Percentiles rank a stretch among this genome's conserved stretches.
Evolutionary conservation across 75 land plant genomes (phyloP).

Genomic region (Cryptomeria japonica): DNA sequence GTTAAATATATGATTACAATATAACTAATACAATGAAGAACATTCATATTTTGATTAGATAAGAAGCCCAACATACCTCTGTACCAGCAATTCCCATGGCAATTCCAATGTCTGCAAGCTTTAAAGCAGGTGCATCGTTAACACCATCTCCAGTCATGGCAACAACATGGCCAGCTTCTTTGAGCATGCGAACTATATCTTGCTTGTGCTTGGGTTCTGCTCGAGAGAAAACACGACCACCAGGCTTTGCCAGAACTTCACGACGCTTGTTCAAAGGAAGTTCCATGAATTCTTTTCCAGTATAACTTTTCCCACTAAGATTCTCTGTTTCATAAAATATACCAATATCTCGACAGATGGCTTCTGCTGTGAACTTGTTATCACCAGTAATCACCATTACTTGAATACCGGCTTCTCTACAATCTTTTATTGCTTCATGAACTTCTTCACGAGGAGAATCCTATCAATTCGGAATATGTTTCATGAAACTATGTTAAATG

Average conservation of each 20-base stretch:
- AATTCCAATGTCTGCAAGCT: constrained; percentile 91
- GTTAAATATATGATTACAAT: background rate
- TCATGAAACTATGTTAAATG: background rate
- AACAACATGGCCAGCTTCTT: constrained; percentile 81
- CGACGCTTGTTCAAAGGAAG: constrained; percentile 42
- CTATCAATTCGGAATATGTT: constrained; percentile 24
- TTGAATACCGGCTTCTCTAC: constrained; percentile 75
- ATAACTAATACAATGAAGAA: background rate
- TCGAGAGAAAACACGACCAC: constrained; percentile 85
- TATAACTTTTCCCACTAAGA: constrained; percentile 62
- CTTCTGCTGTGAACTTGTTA: constrained; percentile 91
- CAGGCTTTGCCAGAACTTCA: constrained; percentile 51
- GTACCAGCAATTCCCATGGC: constrained; percentile 96
- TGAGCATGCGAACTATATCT: constrained; percentile 86
- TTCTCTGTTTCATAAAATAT: constrained; percentile 57
- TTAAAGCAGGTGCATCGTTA: constrained; percentile 95
- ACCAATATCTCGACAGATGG: constrained; percentile 79
- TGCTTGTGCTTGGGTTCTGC: constrained; percentile 95
- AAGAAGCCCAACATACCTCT: constrained; percentile 49
- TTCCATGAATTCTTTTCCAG: constrained; percentile 77
- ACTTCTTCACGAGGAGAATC: constrained; percentile 96
- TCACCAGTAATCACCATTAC: constrained; percentile 99
- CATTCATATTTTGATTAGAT: background rate
- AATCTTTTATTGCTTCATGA: constrained; percentile 71
- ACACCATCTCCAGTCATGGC: constrained; percentile 99